Conservation (phyloP, 2,329 filamentous ascomycete species). For the Alternaria hordeiaustralica region DNA sequence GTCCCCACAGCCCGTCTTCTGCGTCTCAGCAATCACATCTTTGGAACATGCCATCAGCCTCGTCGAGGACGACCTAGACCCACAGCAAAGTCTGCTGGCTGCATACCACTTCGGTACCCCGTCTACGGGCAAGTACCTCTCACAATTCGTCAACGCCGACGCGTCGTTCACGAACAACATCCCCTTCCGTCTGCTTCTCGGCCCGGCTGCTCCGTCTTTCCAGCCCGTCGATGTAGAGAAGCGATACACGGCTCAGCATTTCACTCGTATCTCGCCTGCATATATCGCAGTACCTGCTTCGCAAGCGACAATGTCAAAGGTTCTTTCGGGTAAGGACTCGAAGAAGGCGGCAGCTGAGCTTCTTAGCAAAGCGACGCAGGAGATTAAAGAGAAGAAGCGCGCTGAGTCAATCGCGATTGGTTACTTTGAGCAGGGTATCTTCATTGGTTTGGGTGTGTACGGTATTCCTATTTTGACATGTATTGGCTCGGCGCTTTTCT, state of each 20-base stretch:
- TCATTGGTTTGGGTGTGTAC: slow-evolving; percentile 46
- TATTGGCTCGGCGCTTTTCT: slow-evolving; percentile 34
- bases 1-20: slow-evolving; percentile 51
- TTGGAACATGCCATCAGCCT: slow-evolving; percentile 63
- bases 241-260: slow-evolving; percentile 28
- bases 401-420: slow-evolving; percentile 39
- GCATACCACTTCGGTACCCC: slow-evolving; percentile 62
- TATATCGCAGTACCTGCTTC: slow-evolving; percentile 18
- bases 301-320: slow-evolving; percentile 26
- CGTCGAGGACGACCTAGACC: slow-evolving; percentile 41
- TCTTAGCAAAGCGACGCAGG: slow-evolving; percentile 23
- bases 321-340: slow-evolving; percentile 16
- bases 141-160: slow-evolving; percentile 61
- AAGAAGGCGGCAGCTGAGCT: slow-evolving; percentile 19
- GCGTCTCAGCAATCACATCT: slow-evolving; percentile 56
- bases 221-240: slow-evolving; percentile 23
- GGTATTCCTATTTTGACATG: slow-evolving; percentile 40
- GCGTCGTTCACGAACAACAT: slow-evolving; percentile 65
- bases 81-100: slow-evolving; percentile 46
- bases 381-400: slow-evolving; percentile 44
- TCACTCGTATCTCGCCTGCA: slow-evolving; percentile 25
- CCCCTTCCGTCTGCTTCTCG: slow-evolving; percentile 60
- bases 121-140: slow-evolving; percentile 63
- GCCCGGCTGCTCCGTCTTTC: slow-evolving; percentile 29
- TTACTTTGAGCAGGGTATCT: slow-evolving; percentile 42